Evolutionary conservation across 768 basidiomycete species (phyloP).

Genomic region (Nidularia sp.): DNA sequence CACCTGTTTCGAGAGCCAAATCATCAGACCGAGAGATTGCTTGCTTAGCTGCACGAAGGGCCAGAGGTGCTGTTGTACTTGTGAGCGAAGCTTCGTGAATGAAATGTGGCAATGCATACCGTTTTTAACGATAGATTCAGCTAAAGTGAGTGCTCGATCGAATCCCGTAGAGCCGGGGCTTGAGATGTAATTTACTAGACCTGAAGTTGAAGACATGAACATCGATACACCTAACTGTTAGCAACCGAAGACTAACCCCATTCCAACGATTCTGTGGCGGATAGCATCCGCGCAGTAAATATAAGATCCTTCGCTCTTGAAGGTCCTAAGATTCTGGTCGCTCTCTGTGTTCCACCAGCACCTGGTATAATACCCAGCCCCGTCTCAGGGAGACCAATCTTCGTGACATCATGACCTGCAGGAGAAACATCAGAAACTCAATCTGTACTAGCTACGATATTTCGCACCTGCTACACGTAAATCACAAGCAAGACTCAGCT

Average conservation of each 20-base stretch:
- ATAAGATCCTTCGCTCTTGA: slow-evolving; percentile 85
- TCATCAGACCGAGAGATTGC: slow-evolving; percentile 81
- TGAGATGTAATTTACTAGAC: slow-evolving; percentile 81
- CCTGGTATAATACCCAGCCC: slow-evolving; percentile 83
- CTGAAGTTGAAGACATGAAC: slow-evolving; percentile 31
- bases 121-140: slow-evolving; percentile 60
- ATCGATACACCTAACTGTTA: slow-evolving; percentile 3
- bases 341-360: slow-evolving; percentile 85
- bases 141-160: slow-evolving; percentile 69
- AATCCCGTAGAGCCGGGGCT: slow-evolving; percentile 53
- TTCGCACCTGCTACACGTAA: slow-evolving; percentile 76
- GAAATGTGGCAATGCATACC: slow-evolving; percentile 42
- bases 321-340: slow-evolving; percentile 71
- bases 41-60: slow-evolving; percentile 83
- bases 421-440: background rate
- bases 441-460: background rate
- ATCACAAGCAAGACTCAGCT: slow-evolving; percentile 86
- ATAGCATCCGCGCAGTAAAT: slow-evolving; percentile 72
- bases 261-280: slow-evolving; percentile 62
- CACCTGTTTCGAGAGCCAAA: slow-evolving; percentile 73
- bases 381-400: slow-evolving; percentile 85
- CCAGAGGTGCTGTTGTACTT: slow-evolving; percentile 63
- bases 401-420: slow-evolving; percentile 63
- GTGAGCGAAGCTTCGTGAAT: background rate
- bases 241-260: slow-evolving; percentile 46